phyloP scores from a whole-genome alignment of 495 filamentous ascomycete species.

The Lasiosphaeria hispida region DNA sequence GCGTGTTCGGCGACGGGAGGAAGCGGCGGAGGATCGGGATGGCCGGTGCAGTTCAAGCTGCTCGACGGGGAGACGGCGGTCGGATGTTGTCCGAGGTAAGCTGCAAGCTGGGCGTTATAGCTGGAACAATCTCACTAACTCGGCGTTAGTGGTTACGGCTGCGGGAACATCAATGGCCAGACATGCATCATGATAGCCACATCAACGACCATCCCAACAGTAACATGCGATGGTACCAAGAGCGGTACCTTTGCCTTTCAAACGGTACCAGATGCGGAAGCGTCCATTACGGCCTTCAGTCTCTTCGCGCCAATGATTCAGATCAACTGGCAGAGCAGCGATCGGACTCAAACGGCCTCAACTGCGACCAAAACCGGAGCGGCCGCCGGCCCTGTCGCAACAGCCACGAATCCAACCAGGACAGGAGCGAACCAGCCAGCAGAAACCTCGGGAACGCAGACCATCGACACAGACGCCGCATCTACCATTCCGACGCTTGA shows the following conservation, averaged over 20 bases:
- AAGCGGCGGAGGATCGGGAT: conserved; percentile 22
- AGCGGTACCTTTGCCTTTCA: conserved; percentile 15
- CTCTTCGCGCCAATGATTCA: conserved; percentile 37
- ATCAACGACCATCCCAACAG: conserved; percentile 25
- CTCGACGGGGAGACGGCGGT: conserved; percentile 33
- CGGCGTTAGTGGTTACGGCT: conserved; percentile 29
- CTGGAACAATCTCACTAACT: background rate
- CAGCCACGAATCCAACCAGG: background rate
- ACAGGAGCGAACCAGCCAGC: background rate
- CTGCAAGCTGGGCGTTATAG: background rate
- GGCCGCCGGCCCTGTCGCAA: background rate
- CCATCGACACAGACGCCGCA: conserved; percentile 12
- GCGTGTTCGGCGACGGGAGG: conserved; percentile 36
- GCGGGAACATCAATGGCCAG: conserved; percentile 35
- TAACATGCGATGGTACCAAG: conserved; percentile 29
- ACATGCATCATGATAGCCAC: conserved; percentile 30
- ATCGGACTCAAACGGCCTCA: conserved; percentile 14
- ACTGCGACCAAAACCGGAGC: background rate
- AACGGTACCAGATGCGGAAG: conserved; percentile 24
- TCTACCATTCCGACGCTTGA: conserved; percentile 16
- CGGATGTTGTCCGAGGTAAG: conserved; percentile 38
- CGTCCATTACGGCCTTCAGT: conserved; percentile 25
- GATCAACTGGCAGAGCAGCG: conserved; percentile 36
- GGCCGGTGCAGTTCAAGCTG: conserved; percentile 34
- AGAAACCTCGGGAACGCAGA: conserved; percentile 9